A percentile compares a stretch with the other conserved stretches of the same genome.
Conservation (phyloP, 2,329 filamentous ascomycete genomes). For the Monosporascus sp. region DNA sequence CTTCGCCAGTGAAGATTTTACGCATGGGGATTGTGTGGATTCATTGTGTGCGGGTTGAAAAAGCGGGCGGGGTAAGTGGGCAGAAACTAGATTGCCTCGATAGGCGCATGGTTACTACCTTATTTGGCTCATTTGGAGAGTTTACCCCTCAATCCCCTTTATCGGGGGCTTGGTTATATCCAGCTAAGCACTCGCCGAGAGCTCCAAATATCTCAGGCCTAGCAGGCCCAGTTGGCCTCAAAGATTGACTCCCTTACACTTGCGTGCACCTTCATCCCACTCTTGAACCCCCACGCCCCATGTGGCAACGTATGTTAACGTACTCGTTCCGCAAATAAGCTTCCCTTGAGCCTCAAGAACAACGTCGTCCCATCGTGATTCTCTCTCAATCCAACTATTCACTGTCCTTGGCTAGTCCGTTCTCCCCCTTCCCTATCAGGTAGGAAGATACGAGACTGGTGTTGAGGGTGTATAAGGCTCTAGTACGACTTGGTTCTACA, state of each 20-base stretch:
- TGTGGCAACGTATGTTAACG: constrained; percentile 18
- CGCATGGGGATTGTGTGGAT: constrained; percentile 25
- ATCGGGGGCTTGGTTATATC: not conserved
- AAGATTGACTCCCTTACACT: not conserved
- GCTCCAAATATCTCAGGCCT: not conserved
- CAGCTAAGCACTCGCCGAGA: not conserved
- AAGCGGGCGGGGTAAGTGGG: constrained; percentile 13
- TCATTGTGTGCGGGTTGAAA: constrained; percentile 23
- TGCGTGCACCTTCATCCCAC: constrained; percentile 16
- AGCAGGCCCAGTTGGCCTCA: not conserved
- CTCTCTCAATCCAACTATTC: constrained; percentile 5
- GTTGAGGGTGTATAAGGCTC: too few relatives aligned
- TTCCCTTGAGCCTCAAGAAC: constrained; percentile 25
- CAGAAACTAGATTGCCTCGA: constrained; percentile 9
- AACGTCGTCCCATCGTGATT: constrained; percentile 19
- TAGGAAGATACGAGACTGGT: too few relatives aligned
- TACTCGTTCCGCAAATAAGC: constrained; percentile 27
- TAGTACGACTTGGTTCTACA: too few relatives aligned
- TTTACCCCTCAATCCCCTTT: not conserved
- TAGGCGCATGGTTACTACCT: too few relatives aligned
- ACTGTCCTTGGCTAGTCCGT: too few relatives aligned
- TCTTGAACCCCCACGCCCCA: constrained; percentile 24
- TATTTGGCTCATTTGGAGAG: too few relatives aligned
- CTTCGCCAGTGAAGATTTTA: constrained; percentile 1
- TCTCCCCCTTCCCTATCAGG: too few relatives aligned